A percentile compares a stretch with the other conserved stretches of the same genome.
Evolutionary conservation across 2,329 filamentous ascomycete species (phyloP).

Genomic region (Diaporthe humulicola): DNA sequence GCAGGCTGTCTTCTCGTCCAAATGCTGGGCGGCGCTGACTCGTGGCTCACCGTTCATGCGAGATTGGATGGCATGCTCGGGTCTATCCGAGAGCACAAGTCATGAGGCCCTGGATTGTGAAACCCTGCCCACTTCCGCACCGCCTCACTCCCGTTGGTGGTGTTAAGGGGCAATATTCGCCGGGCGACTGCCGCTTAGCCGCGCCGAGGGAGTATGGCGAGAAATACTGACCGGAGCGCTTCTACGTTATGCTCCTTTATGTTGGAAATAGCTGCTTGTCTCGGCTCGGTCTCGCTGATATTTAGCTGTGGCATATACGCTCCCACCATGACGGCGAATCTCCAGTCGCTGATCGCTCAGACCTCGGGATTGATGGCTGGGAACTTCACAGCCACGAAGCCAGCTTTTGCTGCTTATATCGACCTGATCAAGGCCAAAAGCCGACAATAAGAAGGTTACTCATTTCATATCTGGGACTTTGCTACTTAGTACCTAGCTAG

Average conservation of each 20-base stretch:
- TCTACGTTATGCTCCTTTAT: no score
- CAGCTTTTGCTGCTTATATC: neutral
- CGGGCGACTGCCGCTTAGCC: neutral
- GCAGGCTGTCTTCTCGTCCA: neutral
- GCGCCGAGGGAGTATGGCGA: accelerated
- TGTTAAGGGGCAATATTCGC: neutral
- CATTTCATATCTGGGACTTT: no score
- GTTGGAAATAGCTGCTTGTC: no score
- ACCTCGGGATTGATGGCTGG: no score
- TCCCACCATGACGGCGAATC: neutral
- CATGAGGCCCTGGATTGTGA: neutral
- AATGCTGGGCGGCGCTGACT: neutral
- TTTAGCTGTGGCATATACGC: no score
- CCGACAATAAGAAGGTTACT: no score
- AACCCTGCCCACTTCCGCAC: neutral
- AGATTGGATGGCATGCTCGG: constrained; percentile 22
- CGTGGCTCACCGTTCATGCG: constrained; percentile 6
- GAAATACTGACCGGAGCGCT: no score
- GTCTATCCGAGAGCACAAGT: constrained; percentile 18
- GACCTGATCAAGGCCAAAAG: no score
- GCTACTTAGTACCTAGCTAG: no score
- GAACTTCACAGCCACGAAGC: no score
- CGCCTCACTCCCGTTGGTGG: neutral
- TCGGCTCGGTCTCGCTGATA: no score
- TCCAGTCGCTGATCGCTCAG: neutral